These are phyloP conservation scores for Fraxinus xanthoxyloides DNA, from an alignment of 305 asterid genomes.

Conservation along the genomic window DNA sequence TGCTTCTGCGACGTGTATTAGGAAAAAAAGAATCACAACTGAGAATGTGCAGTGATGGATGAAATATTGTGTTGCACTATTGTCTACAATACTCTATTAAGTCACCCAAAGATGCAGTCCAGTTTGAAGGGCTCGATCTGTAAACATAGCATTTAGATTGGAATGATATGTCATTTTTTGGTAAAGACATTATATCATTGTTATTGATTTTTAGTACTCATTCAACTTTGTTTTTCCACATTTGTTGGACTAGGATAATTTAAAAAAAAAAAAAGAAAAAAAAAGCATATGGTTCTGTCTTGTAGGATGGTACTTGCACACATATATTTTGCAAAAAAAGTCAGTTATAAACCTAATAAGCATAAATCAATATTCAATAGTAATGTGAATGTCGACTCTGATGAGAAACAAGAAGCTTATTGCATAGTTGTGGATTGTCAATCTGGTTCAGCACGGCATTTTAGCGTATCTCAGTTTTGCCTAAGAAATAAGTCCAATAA, in stretches of 20 bases:
- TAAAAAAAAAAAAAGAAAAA: neutral
- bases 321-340: neutral
- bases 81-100: neutral
- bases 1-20: neutral
- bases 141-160: neutral
- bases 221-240: neutral
- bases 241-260: neutral
- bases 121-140: neutral
- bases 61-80: neutral
- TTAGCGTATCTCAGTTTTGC: neutral
- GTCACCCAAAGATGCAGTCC: neutral
- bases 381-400: neutral
- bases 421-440: neutral
- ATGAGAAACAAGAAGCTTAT: neutral
- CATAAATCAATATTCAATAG: neutral
- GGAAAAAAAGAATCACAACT: neutral
- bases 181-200: neutral
- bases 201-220: neutral
- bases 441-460: neutral
- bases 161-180: neutral
- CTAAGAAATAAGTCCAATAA: neutral
- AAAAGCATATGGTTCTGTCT: neutral
- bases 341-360: neutral
- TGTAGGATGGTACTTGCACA: neutral
- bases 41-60: neutral